Evolutionary conservation across 2,329 filamentous ascomycete genomes (phyloP), one percentile per base, ranked within the genome.

Genomic region (Exophiala viscosa): DNA sequence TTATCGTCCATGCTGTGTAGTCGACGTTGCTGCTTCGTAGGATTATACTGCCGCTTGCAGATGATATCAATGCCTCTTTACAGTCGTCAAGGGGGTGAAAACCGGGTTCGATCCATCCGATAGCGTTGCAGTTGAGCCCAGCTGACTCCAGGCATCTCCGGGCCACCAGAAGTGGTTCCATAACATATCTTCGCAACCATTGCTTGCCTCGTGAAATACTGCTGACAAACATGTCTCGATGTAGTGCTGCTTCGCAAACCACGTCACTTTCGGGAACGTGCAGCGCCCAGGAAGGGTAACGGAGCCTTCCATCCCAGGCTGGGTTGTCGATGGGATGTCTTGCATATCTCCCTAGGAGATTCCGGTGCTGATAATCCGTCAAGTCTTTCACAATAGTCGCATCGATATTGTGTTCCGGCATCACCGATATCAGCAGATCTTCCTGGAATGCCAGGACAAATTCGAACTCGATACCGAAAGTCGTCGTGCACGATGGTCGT

Each of bases 1-100:
- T 60, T 28, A 62, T n/a, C 5, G 55, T 59, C 60, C 60, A 60
- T 11, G 55, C 15, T 10, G 46, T 48, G 32, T 58, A 60, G 42
- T 59, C 52, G 5, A 46, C 39, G 11, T 34, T n/a, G 13, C 31
- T 38, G 13, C 47, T 45, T 41, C 52, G 56, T n/a, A 58, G 42
- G 39, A 58, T 35, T 20, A 49, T 32, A 28, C 17, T 10, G 38
- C 18, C n/a, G 2, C 31, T 17, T 10, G 54, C 36, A 15, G 46
- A 46, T 10, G 23, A n/a, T 18, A 58, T 45, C 32, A 46, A 35
- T n/a, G 51, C 23, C 20, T 23, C 17, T 13, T 50, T 14, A 7
- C 13, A 39, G 13, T 41, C 31, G 9, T 34, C 15, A 8, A 18
- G 48, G 18, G 35, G 33, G 13, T 17, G 15, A 15, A 35, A 18